Evolutionary conservation across 2,329 filamentous ascomycete genomes (phyloP).

Genomic region (Chrysoporthe cubensis): DNA sequence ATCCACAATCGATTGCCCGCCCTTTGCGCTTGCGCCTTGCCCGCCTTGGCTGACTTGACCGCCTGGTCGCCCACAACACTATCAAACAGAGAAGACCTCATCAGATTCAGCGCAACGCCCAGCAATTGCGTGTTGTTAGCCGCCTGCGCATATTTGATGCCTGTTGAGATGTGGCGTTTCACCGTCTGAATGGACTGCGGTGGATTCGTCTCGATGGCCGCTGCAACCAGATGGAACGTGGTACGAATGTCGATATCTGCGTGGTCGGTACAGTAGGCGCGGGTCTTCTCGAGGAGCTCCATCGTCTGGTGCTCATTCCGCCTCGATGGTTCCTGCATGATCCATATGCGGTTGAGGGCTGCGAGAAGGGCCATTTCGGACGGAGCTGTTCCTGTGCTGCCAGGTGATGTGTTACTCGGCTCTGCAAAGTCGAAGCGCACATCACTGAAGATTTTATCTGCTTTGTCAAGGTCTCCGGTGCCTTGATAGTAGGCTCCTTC

Average conservation of each 20-base stretch:
- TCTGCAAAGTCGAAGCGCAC: constrained; percentile 59
- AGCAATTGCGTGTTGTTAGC: constrained; percentile 78
- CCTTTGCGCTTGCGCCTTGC: constrained; percentile 67
- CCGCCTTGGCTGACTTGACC: constrained; percentile 74
- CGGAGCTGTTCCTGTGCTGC: constrained; percentile 53
- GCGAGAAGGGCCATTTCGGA: constrained; percentile 69
- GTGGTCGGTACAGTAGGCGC: constrained; percentile 69
- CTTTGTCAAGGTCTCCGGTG: constrained; percentile 70
- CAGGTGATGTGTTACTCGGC: constrained; percentile 40
- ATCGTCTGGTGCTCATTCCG: constrained; percentile 62
- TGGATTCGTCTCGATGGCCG: constrained; percentile 66
- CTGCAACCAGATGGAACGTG: constrained; percentile 76
- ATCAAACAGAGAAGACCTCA: constrained; percentile 82
- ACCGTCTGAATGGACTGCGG: constrained; percentile 72
- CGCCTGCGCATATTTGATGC: constrained; percentile 70
- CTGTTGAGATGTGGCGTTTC: constrained; percentile 76
- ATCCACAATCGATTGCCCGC: constrained; percentile 76
- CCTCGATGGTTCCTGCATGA: constrained; percentile 66
- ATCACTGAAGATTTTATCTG: constrained; percentile 68
- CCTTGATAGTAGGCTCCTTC: constrained; percentile 77
- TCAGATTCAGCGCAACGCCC: constrained; percentile 82
- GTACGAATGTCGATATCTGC: constrained; percentile 76
- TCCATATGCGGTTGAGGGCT: constrained; percentile 71
- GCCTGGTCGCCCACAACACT: constrained; percentile 81
- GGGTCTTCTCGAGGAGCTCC: constrained; percentile 66